Base-by-base conservation (phyloP, 345 rosid genomes). In the Salix brachista region DNA sequence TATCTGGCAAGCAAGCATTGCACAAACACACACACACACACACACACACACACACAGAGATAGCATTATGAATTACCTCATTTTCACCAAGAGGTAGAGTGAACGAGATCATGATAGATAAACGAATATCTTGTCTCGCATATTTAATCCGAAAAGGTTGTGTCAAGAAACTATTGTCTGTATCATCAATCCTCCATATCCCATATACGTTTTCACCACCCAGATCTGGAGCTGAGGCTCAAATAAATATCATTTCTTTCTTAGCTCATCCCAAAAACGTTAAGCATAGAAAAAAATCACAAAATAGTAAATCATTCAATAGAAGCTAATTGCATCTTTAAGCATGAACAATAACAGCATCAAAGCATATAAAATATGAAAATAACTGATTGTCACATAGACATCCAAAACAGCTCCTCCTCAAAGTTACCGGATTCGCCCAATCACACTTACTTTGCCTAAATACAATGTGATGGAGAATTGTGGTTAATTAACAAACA, bases 71-170 rank as follows among this genome's bases (percentile, higher is more conserved):
- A 28, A 39, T 46, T 85, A 96, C 99, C 97, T 90, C 87, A 78
- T 81, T 79, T 84, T 76, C 82, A 80, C 67, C 48, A 14, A 87
- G 87, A 70, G 93, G 85, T 73, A 96, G 81, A 82, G 84, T 83
- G 73, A 96, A 96, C 1, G 97, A 90, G 73, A 93, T 83, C 98
- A 96, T 84, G 86, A 89, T 76, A 76, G 85, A 90, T 37, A 96
- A 81, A 80, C 81, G 90, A 81, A 96, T 82, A 85, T 96, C 97
- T 85, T 96, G 99, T 86, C 98, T 90, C 0, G 97, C 96, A 77
- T 91, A 96, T 84, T 91, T 91, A 79, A 93, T 90, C 70, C 90
- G 87, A 71, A 96, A 96, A 50, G 96, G 98, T 77, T 88, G 98
- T 65, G 99, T 93, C 19, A 81, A 86, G 86, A 96, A 96, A 82